These are phyloP conservation scores for Epicoccum nigrum DNA, from an alignment of 2,329 filamentous ascomycete species.

Conservation along the genomic window DNA sequence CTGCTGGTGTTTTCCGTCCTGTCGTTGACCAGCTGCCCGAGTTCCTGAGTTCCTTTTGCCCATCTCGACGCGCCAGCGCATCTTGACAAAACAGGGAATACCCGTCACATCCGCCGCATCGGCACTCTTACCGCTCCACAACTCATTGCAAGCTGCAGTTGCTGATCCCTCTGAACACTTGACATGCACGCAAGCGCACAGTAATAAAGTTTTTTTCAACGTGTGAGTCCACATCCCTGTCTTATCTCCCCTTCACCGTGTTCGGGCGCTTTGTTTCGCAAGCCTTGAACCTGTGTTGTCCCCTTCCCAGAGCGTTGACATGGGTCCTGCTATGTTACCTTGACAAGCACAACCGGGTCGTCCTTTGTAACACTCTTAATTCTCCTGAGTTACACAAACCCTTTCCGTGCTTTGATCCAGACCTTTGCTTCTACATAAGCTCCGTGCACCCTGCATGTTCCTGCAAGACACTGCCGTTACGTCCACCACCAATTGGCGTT, in stretches of 20 bases:
- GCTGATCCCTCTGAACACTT: slow-evolving; percentile 33
- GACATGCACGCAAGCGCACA: slow-evolving; percentile 29
- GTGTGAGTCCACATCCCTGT: slow-evolving; percentile 41
- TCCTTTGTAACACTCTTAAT: slow-evolving; percentile 45
- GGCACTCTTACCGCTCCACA: slow-evolving; percentile 39
- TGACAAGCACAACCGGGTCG: slow-evolving; percentile 38
- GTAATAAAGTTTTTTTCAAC: slow-evolving; percentile 30
- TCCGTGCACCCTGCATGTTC: slow-evolving; percentile 22
- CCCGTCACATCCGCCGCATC: slow-evolving; percentile 41
- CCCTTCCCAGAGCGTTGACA: slow-evolving; percentile 43
- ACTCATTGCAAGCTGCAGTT: slow-evolving; percentile 27
- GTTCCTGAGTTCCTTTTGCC: slow-evolving; percentile 26
- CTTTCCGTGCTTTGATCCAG: slow-evolving; percentile 20
- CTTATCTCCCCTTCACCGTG: slow-evolving; percentile 40
- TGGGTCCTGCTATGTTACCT: slow-evolving; percentile 39
- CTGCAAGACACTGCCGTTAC: slow-evolving; percentile 15
- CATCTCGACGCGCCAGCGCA: slow-evolving; percentile 32
- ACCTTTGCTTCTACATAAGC: slow-evolving; percentile 29
- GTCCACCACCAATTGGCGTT: slow-evolving; percentile 27
- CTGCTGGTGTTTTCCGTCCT: slow-evolving; percentile 27
- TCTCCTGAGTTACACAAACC: slow-evolving; percentile 38
- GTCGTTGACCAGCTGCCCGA: slow-evolving; percentile 28
- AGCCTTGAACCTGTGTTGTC: slow-evolving; percentile 16
- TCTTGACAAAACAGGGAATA: slow-evolving; percentile 36
- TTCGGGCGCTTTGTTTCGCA: slow-evolving; percentile 41